Conservation (phyloP, 495 filamentous ascomycete genomes). For the Penicillium diatomitis region DNA sequence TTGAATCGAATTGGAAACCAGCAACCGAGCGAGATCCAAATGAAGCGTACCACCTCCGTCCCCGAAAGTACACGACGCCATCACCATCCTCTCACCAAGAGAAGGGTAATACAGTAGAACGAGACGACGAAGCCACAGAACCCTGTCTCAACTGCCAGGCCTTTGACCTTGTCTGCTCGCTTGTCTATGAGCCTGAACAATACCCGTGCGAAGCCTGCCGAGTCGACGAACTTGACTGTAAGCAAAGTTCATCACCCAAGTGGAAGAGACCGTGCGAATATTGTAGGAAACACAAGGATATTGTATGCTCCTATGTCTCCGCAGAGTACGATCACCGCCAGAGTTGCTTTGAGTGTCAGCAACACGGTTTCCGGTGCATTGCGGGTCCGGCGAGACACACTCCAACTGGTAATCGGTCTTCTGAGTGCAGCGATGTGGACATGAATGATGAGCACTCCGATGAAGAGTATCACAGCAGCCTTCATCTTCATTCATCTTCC, state of each 20-base stretch:
- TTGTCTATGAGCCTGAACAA: not conserved
- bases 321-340: slow-evolving; percentile 1
- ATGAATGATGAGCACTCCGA: not conserved
- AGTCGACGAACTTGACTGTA: slow-evolving; percentile 1
- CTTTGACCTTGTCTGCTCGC: not conserved
- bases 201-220: slow-evolving; percentile 3
- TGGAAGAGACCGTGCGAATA: slow-evolving; percentile 4
- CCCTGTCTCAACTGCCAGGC: slow-evolving; percentile 1
- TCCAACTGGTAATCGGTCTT: not conserved
- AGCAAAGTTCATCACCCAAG: not conserved
- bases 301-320: not conserved
- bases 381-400: not conserved
- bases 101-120: not conserved
- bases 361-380: slow-evolving; percentile 3
- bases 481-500: too few relatives aligned
- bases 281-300: not conserved
- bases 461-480: not conserved
- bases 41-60: not conserved
- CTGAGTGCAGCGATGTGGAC: not conserved
- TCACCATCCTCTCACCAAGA: not conserved
- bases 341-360: not conserved
- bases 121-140: not conserved
- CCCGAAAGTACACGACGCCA: not conserved
- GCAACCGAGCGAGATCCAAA: not conserved
- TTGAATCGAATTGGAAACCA: not conserved